Evolutionary conservation across 2,329 filamentous ascomycete genomes (phyloP).

Genomic region (Fulvia fulva): DNA sequence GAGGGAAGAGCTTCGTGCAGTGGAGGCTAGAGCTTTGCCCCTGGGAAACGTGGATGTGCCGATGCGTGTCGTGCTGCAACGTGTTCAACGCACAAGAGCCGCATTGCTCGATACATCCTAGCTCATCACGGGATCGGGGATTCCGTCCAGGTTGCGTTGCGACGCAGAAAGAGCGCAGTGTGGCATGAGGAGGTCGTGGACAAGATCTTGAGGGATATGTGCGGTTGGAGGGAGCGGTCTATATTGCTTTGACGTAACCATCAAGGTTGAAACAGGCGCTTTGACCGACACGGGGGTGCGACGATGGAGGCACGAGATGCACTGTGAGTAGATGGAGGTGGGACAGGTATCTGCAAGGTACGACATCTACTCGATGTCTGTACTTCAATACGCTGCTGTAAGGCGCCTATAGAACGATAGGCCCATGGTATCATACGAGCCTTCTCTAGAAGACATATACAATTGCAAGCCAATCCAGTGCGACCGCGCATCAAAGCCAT

Average conservation of each 20-base stretch:
- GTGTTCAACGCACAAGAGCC: background rate
- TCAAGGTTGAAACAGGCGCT: background rate
- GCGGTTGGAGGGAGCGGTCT: background rate
- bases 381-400: no score
- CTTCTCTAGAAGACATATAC: no score
- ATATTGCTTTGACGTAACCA: background rate
- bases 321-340: background rate
- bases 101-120: background rate
- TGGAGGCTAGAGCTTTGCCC: background rate
- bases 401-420: no score
- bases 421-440: no score
- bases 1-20: background rate
- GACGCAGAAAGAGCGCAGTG: background rate
- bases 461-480: no score
- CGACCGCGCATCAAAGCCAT: background rate
- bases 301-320: background rate
- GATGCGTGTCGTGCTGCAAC: background rate
- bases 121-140: background rate
- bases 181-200: background rate
- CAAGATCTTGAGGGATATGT: background rate
- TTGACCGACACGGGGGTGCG: background rate
- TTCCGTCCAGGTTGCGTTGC: background rate
- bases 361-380: background rate
- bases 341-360: background rate
- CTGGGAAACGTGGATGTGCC: background rate